A percentile compares a stretch with the other conserved stretches of the same genome.
Evolutionary conservation across 2,329 filamentous ascomycete genomes (phyloP).

Genomic region (Torrubiellomyces zombiae): DNA sequence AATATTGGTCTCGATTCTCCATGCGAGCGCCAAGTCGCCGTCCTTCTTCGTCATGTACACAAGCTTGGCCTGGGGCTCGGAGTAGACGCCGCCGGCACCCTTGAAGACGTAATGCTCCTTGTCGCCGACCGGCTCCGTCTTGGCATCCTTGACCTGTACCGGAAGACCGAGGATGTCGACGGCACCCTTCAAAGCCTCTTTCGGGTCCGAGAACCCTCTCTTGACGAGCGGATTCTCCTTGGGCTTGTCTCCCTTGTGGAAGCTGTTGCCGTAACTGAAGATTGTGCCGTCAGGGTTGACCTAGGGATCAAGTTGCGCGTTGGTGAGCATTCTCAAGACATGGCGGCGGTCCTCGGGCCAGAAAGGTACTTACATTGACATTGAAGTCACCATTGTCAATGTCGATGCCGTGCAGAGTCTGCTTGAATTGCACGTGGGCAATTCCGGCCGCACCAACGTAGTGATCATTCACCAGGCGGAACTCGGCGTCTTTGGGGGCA

Average conservation of each 20-base stretch:
- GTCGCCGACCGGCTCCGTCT: constrained; percentile 11
- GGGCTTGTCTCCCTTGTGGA: constrained; percentile 25
- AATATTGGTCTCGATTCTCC: constrained; percentile 42
- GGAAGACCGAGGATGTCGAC: constrained; percentile 16
- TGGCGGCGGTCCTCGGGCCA: neutral
- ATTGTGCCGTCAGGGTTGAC: constrained; percentile 33
- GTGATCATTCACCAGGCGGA: constrained; percentile 33
- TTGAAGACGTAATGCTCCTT: constrained; percentile 22
- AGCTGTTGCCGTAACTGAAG: constrained; percentile 39
- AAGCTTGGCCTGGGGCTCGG: constrained; percentile 36
- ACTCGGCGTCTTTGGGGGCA: constrained; percentile 20
- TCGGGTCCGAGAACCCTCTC: constrained; percentile 23
- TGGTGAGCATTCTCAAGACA: neutral
- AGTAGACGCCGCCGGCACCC: constrained; percentile 28
- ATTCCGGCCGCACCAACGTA: constrained; percentile 39
- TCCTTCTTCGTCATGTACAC: constrained; percentile 35
- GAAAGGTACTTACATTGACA: constrained; percentile 31
- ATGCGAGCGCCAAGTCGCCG: constrained; percentile 30
- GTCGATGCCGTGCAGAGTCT: constrained; percentile 39
- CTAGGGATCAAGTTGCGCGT: constrained; percentile 12
- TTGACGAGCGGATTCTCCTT: constrained; percentile 19
- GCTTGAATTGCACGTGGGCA: constrained; percentile 41
- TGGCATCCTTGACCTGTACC: constrained; percentile 11
- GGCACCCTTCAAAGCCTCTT: constrained; percentile 25
- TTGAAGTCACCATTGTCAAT: constrained; percentile 46